These are phyloP conservation scores for Lolium rigidum DNA, from an alignment of 176 grass and related monocot species.

Conservation along the genomic window DNA sequence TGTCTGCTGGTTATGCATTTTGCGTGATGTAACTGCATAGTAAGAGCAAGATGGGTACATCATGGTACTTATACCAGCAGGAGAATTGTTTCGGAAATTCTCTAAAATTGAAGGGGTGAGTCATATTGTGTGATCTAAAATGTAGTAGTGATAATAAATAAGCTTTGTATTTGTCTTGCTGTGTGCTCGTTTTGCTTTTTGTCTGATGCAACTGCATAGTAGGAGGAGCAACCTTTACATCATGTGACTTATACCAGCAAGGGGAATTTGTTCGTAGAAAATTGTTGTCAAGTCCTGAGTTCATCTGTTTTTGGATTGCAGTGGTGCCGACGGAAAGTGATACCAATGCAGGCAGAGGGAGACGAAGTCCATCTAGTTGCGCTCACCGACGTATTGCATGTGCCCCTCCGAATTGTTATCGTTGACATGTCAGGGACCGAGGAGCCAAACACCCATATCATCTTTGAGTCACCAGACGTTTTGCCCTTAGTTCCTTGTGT, in stretches of 20 bases:
- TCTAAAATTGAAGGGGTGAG: no score
- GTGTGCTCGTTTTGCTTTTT: neutral
- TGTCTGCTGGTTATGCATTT: neutral
- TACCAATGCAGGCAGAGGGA: neutral
- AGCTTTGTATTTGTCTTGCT: neutral
- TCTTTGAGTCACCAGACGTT: neutral
- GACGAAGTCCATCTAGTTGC: neutral
- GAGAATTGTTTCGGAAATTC: no score
- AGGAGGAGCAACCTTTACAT: neutral
- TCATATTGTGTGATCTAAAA: neutral
- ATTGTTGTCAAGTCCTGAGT: neutral
- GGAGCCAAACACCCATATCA: neutral
- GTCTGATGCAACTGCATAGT: neutral
- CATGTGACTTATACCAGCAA: neutral
- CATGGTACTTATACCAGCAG: no score
- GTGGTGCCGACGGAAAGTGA: neutral
- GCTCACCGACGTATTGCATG: neutral
- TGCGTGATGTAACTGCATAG: neutral
- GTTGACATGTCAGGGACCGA: neutral
- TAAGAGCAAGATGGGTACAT: no score
- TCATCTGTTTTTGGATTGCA: constrained; percentile 15
- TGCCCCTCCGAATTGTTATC: neutral
- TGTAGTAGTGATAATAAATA: no score
- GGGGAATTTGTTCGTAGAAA: neutral
- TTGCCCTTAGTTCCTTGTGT: neutral